These are phyloP conservation scores for Pichia paraexigua DNA, from an alignment of 805 yeast species.

Conservation along the genomic window DNA sequence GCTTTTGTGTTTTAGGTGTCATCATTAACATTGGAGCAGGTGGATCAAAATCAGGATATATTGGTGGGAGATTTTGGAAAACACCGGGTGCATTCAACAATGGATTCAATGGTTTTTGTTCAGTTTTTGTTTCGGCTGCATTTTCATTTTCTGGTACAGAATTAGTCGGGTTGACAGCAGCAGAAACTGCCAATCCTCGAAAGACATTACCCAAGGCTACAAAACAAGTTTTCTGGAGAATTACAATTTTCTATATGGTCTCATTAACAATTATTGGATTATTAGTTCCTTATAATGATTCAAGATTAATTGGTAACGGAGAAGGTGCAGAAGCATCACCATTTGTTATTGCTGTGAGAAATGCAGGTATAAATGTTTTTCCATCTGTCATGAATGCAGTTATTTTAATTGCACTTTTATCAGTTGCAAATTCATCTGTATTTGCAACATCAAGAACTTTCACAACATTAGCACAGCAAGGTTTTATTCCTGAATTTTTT, in stretches of 20 bases:
- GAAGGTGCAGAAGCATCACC: conserved; percentile 56
- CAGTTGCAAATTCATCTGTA: conserved; percentile 64
- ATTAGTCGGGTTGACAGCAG: conserved; percentile 51
- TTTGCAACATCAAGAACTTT: conserved; percentile 60
- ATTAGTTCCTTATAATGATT: conserved; percentile 47
- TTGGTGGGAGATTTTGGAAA: conserved; percentile 52
- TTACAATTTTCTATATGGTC: conserved; percentile 44
- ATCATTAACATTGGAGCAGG: conserved; percentile 53
- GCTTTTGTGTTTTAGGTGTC: conserved; percentile 46
- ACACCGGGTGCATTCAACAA: conserved; percentile 45
- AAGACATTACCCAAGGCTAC: conserved; percentile 52
- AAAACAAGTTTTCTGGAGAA: conserved; percentile 53
- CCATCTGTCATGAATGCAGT: conserved; percentile 65
- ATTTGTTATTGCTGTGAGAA: conserved; percentile 53
- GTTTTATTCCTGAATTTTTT: conserved; percentile 48
- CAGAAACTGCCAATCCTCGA: conserved; percentile 50
- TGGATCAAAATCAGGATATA: conserved; percentile 42
- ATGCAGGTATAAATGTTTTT: conserved; percentile 48
- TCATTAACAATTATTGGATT: conserved; percentile 45
- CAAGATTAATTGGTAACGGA: conserved; percentile 39
- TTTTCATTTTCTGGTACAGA: conserved; percentile 59
- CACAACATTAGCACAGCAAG: conserved; percentile 55
- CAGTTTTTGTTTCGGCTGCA: conserved; percentile 49
- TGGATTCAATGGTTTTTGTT: conserved; percentile 51
- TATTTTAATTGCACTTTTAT: conserved; percentile 54